Conservation (phyloP, 768 basidiomycete species). For the Hirschioporus abietinus region DNA sequence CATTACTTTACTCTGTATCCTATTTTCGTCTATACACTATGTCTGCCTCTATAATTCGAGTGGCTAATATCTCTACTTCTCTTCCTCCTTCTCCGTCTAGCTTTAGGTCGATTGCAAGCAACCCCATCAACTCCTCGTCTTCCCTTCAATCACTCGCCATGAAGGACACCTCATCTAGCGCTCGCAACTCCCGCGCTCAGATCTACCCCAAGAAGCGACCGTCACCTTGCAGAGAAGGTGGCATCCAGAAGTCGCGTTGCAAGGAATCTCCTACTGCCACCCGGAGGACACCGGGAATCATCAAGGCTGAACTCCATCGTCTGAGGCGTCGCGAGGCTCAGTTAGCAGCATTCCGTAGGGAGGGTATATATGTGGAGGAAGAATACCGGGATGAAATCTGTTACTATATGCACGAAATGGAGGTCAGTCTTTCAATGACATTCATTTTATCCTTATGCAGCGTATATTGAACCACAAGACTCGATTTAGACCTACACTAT, state of each 20-base stretch:
- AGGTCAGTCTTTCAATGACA: slow-evolving; percentile 55
- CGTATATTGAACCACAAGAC: slow-evolving; percentile 7
- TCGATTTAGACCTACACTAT: slow-evolving; percentile 67
- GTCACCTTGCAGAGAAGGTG: slow-evolving; percentile 51
- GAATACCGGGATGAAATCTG: slow-evolving; percentile 94
- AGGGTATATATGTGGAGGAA: slow-evolving; percentile 82
- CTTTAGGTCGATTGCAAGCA: slow-evolving; percentile 19
- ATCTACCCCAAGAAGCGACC: slow-evolving; percentile 84
- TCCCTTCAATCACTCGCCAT: slow-evolving; percentile 40
- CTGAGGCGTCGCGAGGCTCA: slow-evolving; percentile 69
- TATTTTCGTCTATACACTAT: slow-evolving; percentile 8
- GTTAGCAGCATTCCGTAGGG: slow-evolving; percentile 60
- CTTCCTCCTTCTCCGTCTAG: slow-evolving; percentile 19
- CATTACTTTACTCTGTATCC: slow-evolving; percentile 5
- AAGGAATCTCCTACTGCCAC: slow-evolving; percentile 37
- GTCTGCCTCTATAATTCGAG: slow-evolving; percentile 14
- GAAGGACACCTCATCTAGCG: slow-evolving; percentile 68
- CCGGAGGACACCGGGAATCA: slow-evolving; percentile 62
- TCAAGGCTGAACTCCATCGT: slow-evolving; percentile 52
- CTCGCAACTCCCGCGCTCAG: slow-evolving; percentile 54
- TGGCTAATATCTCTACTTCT: slow-evolving; percentile 21
- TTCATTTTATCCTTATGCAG: neutral
- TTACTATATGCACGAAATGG: slow-evolving; percentile 96
- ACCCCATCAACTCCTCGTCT: slow-evolving; percentile 17
- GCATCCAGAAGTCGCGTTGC: slow-evolving; percentile 64